Evolutionary conservation across 1,284 basidiomycete species (phyloP).

Genomic region (Ceratobasidium sp.): DNA sequence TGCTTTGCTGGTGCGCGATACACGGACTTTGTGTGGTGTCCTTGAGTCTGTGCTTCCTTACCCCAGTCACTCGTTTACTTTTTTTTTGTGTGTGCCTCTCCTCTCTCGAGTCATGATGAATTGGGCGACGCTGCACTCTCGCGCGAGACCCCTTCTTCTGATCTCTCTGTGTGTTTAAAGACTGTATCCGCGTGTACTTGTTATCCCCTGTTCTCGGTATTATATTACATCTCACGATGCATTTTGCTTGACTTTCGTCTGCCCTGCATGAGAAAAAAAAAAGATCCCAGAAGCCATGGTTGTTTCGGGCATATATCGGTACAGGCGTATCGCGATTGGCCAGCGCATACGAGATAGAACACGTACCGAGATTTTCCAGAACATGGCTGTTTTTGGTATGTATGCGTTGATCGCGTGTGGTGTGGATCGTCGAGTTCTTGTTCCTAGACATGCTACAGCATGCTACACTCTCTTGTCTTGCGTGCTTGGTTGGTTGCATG

Average conservation of each 20-base stretch:
- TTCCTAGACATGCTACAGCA: too few relatives aligned
- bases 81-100: neutral
- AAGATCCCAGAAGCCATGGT: neutral
- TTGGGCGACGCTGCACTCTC: neutral
- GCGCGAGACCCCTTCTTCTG: neutral
- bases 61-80: neutral
- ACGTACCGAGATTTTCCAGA: neutral
- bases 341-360: neutral
- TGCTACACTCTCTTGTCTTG: too few relatives aligned
- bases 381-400: too few relatives aligned
- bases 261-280: neutral
- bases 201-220: conserved; percentile 18
- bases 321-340: neutral
- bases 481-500: too few relatives aligned
- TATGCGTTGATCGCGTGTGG: neutral
- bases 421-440: neutral
- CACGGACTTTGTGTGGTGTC: conserved; percentile 19
- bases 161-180: neutral
- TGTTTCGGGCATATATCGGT: neutral
- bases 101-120: neutral
- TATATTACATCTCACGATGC: conserved; percentile 18
- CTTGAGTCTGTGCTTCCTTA: neutral
- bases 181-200: conserved; percentile 25
- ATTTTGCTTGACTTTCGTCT: neutral
- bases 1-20: conserved; percentile 2